A percentile compares a stretch with the other conserved stretches of the same genome.
phyloP scores from a whole-genome alignment of 805 yeast genomes.

The Metschnikowia santaceciliae region DNA sequence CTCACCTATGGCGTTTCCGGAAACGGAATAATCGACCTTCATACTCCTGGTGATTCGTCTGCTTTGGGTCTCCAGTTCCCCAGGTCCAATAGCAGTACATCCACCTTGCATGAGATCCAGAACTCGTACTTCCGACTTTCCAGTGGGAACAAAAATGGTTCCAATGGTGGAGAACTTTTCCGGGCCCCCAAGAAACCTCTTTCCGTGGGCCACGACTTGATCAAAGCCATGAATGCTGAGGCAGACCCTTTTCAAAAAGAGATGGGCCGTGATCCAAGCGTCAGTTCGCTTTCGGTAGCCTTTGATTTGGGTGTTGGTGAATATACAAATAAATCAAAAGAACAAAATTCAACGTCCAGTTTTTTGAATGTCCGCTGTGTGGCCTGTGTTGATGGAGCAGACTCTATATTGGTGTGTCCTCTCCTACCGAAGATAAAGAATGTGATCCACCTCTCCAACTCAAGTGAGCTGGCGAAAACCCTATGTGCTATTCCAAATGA shows the following conservation, averaged over 20 bases:
- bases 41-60: background rate
- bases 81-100: conserved; percentile 10
- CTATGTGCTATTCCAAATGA: conserved; percentile 4
- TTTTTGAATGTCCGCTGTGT: conserved; percentile 8
- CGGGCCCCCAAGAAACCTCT: background rate
- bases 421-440: conserved; percentile 12
- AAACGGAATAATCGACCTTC: conserved; percentile 6
- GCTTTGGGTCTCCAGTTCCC: conserved; percentile 9
- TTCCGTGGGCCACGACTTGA: conserved; percentile 1
- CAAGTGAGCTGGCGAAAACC: conserved; percentile 6
- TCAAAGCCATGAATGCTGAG: conserved; percentile 10
- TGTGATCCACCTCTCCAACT: conserved; percentile 2
- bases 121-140: conserved; percentile 9
- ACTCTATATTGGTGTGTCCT: conserved; percentile 9
- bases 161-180: background rate
- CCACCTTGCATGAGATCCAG: conserved; percentile 9
- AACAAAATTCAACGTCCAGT: background rate
- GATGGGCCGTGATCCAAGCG: conserved; percentile 10
- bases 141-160: background rate
- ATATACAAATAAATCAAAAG: conserved; percentile 5
- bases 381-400: conserved; percentile 7
- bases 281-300: conserved; percentile 8
- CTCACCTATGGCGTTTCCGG: conserved; percentile 18
- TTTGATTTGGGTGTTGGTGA: conserved; percentile 13
- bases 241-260: conserved; percentile 9